Base-by-base conservation (phyloP, 495 filamentous ascomycete species). In the Aspergillus coremiiformis region DNA sequence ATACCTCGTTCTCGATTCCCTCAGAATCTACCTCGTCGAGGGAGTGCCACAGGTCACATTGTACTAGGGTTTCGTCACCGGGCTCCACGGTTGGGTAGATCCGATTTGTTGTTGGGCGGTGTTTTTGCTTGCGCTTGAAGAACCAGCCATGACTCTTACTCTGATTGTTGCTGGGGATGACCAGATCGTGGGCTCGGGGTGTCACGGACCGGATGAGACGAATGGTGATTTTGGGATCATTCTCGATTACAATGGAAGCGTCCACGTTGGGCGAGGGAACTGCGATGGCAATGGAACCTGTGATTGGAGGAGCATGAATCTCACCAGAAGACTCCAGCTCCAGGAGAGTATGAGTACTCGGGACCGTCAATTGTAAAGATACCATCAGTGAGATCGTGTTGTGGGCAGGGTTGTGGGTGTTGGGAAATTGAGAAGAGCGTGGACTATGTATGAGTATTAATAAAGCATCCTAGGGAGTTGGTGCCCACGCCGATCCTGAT, bases 21-120 rank as follows among this genome's bases (percentile, higher is more conserved):
- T 53, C n/a, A 20, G 35, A 8, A 10, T 17, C 11, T n/a, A 52
- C n/a, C 8, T 33, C n/a, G 3, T 53, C 42, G 10, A 29, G 50
- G 0, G 30, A 6, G 20, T 53, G 42, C 29, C 50, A 39, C 10
- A 53, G 50, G 24, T 45, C 26, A 37, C 49, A 52, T 23, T 45
- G 39, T 1, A 22, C 42, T 7, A 52, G 1, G 5, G 49, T 52
- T 11, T 52, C 29, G 4, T 14, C 29, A 5, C 41, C 24, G 22
- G 42, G 30, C 4, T 39, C 20, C 8, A 24, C 9, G 7, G 8
- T 11, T 14, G 47, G n/a, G 9, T 12, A 33, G 8, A 12, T 24
- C 33, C 33, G 20, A 20, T 20, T 26, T 3, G 15, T 5, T 10
- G 37, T 8, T 12, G 47, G 23, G 10, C 22, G 4, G 14, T 5